Evolutionary conservation across 331 rosid genomes (phyloP), one percentile per base, ranked within the genome.

Genomic region (Malus hybrid): DNA sequence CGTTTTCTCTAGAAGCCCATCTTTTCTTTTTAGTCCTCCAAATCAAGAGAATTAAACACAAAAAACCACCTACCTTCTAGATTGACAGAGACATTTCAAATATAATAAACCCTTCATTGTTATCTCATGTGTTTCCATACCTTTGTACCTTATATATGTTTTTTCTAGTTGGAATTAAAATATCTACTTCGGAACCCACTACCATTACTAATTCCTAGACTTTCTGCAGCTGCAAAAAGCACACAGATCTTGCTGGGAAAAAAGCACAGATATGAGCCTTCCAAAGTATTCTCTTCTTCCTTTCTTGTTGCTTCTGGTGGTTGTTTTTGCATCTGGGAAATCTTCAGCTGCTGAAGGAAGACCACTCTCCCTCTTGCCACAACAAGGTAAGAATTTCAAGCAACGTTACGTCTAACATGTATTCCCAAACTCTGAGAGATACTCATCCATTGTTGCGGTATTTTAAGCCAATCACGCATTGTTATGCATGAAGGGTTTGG

Each of bases 291-390:
- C 50, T 72, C 72, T 56, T 66, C 28, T 86, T 57, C 39, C 84
- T 57, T 13, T 52, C 57, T 52, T 85, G 77, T 5, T 84, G 60
- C 62, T 88, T 46, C 31, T 83, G 54, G 16, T 77, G 42, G 18
- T 75, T 68, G 81, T 73, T 79, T 80, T 87, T 50, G 70, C 80
- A n/a, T 74, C 79, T 1, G 80, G 81, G 56, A 79, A 67, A 59
- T 65, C 90, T 57, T 44, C 68, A 32, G 50, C 80, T 19, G 68
- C 70, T 46, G 87, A 85, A 80, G 89, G 84, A 56, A 92, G 94
- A 59, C 44, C 83, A 28, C 83, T 92, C 48, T 82, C 91, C 22
- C 66, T 79, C 55, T 54, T 71, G n/a, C 76, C 90, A 34, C 85
- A 80, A 39, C 86, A 71, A 75, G 91, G 97, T 92, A 72, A 69